Percentiles rank a stretch among this genome's conserved stretches.
Evolutionary conservation across 371 early-diverging fungal species (phyloP).

Genomic region (Rhizopus delemar): DNA sequence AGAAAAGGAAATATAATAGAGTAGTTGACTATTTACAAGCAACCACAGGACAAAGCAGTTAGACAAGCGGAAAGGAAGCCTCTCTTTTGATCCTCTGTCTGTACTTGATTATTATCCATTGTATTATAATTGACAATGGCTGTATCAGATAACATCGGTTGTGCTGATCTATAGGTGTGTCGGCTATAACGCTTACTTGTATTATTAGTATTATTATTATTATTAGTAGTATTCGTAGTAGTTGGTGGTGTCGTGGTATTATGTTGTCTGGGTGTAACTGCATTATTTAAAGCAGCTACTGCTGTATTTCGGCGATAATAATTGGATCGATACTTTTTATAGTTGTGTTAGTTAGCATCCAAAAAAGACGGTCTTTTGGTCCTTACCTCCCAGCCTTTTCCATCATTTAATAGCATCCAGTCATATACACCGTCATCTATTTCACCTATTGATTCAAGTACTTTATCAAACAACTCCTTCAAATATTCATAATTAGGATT

Average conservation of each 20-base stretch:
- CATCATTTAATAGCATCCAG: conserved; percentile 71
- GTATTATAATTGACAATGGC: conserved; percentile 21
- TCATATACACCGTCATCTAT: conserved; percentile 87
- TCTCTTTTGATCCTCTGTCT: conserved; percentile 17
- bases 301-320: conserved; percentile 21
- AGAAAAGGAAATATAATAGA: too few relatives aligned
- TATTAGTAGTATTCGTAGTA: not conserved
- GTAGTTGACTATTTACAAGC: not conserved
- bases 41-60: not conserved
- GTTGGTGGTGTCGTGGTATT: not conserved
- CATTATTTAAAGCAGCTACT: conserved; percentile 21
- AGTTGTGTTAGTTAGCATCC: not conserved
- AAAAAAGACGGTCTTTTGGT: not conserved
- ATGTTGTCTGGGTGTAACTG: conserved; percentile 5
- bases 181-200: conserved; percentile 13
- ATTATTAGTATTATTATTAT: conserved; percentile 8
- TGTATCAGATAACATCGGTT: conserved; percentile 23
- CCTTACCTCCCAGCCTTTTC: conserved; percentile 53
- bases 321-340: conserved; percentile 21
- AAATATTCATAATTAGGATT: conserved; percentile 90
- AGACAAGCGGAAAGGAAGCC: conserved; percentile 14
- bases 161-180: conserved; percentile 21
- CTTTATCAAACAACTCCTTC: conserved; percentile 79
- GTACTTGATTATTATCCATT: conserved; percentile 22
- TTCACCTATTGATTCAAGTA: conserved; percentile 67